These are phyloP conservation scores for Chlorella sp. DNA, from an alignment of 139 green algal species.

Conservation along the genomic window DNA sequence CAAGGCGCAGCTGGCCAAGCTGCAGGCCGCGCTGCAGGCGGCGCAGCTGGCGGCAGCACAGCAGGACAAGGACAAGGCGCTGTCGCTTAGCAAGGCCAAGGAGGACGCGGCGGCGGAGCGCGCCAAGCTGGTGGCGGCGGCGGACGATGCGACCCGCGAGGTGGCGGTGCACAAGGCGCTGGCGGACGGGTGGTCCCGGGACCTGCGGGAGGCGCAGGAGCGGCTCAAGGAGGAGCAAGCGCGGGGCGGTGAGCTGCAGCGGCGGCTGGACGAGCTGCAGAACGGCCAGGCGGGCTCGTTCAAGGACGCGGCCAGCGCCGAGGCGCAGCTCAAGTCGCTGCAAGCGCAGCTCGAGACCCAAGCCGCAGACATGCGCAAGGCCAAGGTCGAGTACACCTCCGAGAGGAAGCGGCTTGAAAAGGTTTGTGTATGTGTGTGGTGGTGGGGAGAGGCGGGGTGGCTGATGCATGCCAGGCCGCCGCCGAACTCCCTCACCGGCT, in stretches of 20 bases:
- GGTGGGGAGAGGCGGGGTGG: no score
- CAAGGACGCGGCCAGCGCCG: neutral
- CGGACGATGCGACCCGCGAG: slow-evolving; percentile 21
- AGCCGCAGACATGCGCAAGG: neutral
- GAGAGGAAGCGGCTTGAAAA: neutral
- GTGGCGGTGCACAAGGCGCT: slow-evolving; percentile 24
- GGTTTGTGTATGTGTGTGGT: no score
- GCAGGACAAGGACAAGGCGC: slow-evolving; percentile 11
- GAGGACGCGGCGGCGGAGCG: slow-evolving; percentile 24
- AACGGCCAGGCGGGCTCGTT: neutral
- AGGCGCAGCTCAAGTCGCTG: neutral
- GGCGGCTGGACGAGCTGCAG: neutral
- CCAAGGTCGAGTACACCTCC: neutral
- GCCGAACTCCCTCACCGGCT: no score
- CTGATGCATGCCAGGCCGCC: no score
- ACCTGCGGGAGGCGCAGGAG: slow-evolving; percentile 16
- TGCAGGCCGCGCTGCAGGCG: slow-evolving; percentile 15
- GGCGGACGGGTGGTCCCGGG: slow-evolving; percentile 28
- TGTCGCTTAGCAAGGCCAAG: neutral
- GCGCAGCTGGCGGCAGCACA: neutral
- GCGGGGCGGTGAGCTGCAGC: neutral
- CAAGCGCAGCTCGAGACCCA: neutral
- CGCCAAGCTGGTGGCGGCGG: slow-evolving; percentile 10
- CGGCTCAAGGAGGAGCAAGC: neutral
- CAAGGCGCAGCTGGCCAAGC: neutral